Evolutionary conservation across 1,139 yeast genomes (phyloP), one percentile per base, ranked within the genome.

Genomic region (Saccharomyces hybrid): DNA sequence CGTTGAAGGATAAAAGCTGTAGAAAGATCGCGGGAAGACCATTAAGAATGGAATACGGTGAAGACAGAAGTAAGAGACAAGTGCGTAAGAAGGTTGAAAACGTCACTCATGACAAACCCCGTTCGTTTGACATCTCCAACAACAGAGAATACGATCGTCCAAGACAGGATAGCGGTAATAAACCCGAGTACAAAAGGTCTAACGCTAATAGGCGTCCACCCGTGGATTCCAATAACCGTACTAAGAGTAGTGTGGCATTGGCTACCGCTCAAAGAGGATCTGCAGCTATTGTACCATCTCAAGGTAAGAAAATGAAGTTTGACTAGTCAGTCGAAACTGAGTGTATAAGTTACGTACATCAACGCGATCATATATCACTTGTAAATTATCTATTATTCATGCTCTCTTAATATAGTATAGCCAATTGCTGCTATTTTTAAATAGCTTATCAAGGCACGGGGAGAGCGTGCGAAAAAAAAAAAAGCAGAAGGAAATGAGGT

Each of bases 221-320:
- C 28, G 59, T 58, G 44, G 71, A 66, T 51, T 59, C 67, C 28
- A 73, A 73, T 55, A 76, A 77, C 63, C 77, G 90, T 71, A 72
- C 81, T 54, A 85, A 84, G 60, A 89, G 98, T 7, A 91, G 97
- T 41, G 80, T 88, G 48, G 97, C 97, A 0, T 78, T 93, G 64
- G 95, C 97, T 3, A 76, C 78, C 16, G 97, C 98, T 1, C 96
- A 83, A 72, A 82, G 99, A 73, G 96, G 85, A 3, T 86, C 89
- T 67, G 89, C 89, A 25, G 93, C 96, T 4, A 88, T 93, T 66
- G 96, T 89, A 34, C 83, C 88, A 51, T 86, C 97, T 0, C 77
- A 84, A n/a, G 99, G 98, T 70, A 91, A 88, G 73, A 93, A 90
- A 71, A 78, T 79, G 52, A 86, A 83, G 5, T 91, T 91, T 66